Evolutionary conservation across 768 basidiomycete species (phyloP), one percentile per base, ranked within the genome.

Genomic region (Obba rivulosa): DNA sequence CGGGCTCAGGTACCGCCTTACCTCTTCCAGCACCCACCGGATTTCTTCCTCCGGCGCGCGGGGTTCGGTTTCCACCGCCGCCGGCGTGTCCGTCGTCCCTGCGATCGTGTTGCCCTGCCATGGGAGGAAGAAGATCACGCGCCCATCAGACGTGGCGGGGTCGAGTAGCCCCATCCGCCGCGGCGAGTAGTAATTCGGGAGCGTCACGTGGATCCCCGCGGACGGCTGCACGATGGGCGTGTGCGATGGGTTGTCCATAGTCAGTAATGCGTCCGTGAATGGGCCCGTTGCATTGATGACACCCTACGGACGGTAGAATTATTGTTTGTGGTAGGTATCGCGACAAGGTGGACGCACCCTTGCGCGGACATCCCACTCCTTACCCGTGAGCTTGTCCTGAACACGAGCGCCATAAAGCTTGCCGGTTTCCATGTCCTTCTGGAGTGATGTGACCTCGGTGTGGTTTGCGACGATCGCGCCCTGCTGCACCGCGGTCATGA

Each of bases 51-150:
- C 95, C 18, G 77, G 73, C 1, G 94, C 90, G 3, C 78, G 75
- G 4, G 94, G 94, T 55, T 93, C 82, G 34, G 76, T 74, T 25
- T 74, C 73, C 45, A 95, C 87, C 1, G 69, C 62, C 2, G 87
- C 82, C 0, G 87, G 85, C 0, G 87, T 77, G 65, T 99, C 95
- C 8, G 95, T 99, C 2, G 96, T 97, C 21, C 95, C 95, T 1
- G 95, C 95, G 53, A 99, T 93, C 35, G 93, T 93, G 71, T 87
- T 92, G 8, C 95, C 95, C 69, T 97, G 86, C 95, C 96, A 99
- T 0, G 95, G 95, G 9, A 99, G 79, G 79, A 99, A 96, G 78
- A 97, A 99, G 62, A 99, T 95, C 47, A 99, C 94, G 22, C 95
- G 86, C 0, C 95, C 95, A 55, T 99, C 95, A 0, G 89, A 92